Evolutionary conservation across 805 yeast species (phyloP), one percentile per base, ranked within the genome.

Genomic region (Kodamaea kaohsiungensis): DNA sequence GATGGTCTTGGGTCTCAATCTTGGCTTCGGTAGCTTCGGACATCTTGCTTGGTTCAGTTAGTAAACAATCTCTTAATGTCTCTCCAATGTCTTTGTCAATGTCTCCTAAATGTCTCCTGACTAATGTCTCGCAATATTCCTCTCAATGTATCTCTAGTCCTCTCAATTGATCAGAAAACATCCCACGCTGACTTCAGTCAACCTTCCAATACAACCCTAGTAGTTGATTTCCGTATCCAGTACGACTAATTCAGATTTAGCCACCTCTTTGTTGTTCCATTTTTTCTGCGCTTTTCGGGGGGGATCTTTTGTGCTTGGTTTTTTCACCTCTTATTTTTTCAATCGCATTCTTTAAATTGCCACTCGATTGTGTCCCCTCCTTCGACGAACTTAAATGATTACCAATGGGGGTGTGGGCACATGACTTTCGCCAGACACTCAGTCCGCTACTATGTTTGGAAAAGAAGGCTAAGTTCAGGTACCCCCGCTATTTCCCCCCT

Each of bases 1-100:
- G 63, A 39, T 60, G 71, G 15, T 69, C 71, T 48, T 60, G 53
- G 56, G 50, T 57, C 57, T 75, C 78, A 65, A 74, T 66, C 61
- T 75, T 75, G 52, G 74, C 61, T 54, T 73, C 76, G 43, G 74
- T 69, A 58, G 69, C 74, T 59, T 71, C 75, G 57, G 78, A 74
- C 79, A 75, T 72, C 17, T 61, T 35, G 18, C 18, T 35, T n/a
- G 42, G 39, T 22, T 42, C 40, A 7, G 45, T 40, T 40, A 40
- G 45, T 40, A 40, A 60, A 48, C 17, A 22, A n/a, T 38, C 15
- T 27, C 2, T 13, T 15, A 40, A 16, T 19, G 25, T 17, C 19
- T 9, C n/a, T 40, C 19, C 35, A 30, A 30, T 30, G 35, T 30
- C 35, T 30, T 30, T 30, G 35, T 9, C 13, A 30, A 30, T 30